Percentiles rank a stretch among this genome's conserved stretches.
Conservation (phyloP, 306 rosid genomes). For the Pueraria montana region DNA sequence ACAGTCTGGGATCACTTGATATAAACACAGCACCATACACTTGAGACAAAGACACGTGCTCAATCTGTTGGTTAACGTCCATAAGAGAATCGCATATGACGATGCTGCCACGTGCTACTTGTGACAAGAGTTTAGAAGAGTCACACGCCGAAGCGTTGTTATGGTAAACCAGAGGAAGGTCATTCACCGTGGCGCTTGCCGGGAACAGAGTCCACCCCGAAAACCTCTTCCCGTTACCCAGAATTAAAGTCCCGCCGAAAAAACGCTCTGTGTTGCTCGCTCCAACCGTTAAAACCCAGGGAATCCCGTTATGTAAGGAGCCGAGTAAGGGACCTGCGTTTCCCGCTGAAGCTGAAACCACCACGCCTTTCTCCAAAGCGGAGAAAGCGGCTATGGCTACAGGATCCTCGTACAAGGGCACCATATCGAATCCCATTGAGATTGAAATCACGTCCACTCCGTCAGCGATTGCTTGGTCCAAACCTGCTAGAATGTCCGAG, state of each 20-base stretch:
- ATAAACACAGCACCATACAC: slow-evolving; percentile 14
- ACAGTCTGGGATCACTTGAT: background rate
- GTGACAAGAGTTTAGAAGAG: background rate
- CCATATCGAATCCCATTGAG: background rate
- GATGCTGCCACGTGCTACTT: background rate
- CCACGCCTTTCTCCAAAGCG: background rate
- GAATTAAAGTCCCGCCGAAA: background rate
- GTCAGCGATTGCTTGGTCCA: slow-evolving; percentile 2
- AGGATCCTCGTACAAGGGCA: slow-evolving; percentile 18
- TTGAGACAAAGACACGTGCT: background rate
- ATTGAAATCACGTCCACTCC: slow-evolving; percentile 7
- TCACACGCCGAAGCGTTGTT: background rate
- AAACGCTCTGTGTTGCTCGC: background rate
- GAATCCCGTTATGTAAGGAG: slow-evolving; percentile 3
- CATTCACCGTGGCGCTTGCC: background rate
- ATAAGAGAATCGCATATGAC: background rate
- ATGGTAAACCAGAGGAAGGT: background rate
- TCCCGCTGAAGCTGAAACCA: background rate
- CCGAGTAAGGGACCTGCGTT: background rate
- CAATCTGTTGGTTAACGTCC: background rate
- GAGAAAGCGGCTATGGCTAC: slow-evolving; percentile 2
- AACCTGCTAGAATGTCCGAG: slow-evolving; percentile 10
- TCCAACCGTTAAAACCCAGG: slow-evolving; percentile 19
- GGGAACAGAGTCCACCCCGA: slow-evolving; percentile 16
- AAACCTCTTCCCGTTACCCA: slow-evolving; percentile 1